Base-by-base conservation (phyloP, 257 asterid genomes). In the Nicotiana paniculata region DNA sequence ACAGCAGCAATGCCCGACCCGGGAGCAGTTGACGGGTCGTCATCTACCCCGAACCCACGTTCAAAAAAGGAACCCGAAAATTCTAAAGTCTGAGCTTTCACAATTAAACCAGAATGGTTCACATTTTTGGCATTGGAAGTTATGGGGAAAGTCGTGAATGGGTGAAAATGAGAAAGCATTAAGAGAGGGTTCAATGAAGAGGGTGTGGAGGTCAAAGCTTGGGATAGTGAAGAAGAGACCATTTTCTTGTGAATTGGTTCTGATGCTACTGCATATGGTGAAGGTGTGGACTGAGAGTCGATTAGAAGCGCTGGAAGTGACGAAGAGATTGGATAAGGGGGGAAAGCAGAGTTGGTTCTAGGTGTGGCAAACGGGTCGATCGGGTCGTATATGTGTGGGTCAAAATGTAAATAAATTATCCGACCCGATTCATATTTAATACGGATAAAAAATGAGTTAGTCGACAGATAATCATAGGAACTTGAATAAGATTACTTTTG, bases 1-100 rank as follows among this genome's bases (percentile, higher is more conserved):
- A 84, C 84, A 7, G 86, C 90, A 18, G 96, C 84, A 43, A 95
- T 89, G 6, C 90, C 93, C 77, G 88, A 59, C 35, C 92, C 93
- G 53, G 95, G 89, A 2, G 85, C 65, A 4, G 77, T 33, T 26
- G 93, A 74, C 24, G 83, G 91, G 75, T 90, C 87, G 28, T 81
- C 88, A 43, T 88, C 97, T 26, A 86, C 81, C 5, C 89, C 89
- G 12, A 93, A 82, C 30, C 93, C 93, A 39, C 96, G 88, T 62
- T 92, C 94, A 83, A 95, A 95, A 82, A 92, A 89, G 0, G 96
- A 80, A 26, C 88, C 82, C 18, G 88, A 87, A 72, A 87, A 85
- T 16, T 87, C 90, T 33, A 87, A 51, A 39, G 90, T 79, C 82
- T 85, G 88, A 63, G 88, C 85, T 26, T 83, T 83, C 43, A 86